Evolutionary conservation across 225 moss, liverwort and hornwort genomes (phyloP).

Genomic region (Antitrichia curtipendula): DNA sequence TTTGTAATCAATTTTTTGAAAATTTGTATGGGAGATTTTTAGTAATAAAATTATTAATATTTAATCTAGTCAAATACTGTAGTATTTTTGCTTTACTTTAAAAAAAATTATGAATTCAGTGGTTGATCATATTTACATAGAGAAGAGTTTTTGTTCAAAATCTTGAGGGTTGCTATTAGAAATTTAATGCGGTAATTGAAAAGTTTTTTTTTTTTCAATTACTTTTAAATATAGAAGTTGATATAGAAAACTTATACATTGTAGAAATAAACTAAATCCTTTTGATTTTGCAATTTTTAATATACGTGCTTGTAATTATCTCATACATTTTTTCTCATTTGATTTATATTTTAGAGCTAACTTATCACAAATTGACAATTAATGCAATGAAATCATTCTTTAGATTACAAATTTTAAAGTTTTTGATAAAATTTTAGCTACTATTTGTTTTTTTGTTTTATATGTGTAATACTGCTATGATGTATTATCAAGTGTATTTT

Average conservation of each 20-base stretch:
- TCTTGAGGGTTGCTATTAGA: no score
- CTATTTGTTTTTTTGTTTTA: neutral
- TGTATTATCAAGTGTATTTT: neutral
- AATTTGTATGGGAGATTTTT: no score
- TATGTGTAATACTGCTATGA: fast-evolving
- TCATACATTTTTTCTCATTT: neutral
- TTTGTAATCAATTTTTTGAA: no score
- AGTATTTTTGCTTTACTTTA: no score
- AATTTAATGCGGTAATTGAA: no score
- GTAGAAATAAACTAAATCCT: neutral
- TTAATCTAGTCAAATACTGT: no score
- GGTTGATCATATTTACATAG: no score
- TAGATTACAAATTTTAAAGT: neutral
- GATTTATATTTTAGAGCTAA: neutral
- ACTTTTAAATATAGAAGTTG: no score
- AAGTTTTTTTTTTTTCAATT: no score
- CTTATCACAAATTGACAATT: neutral
- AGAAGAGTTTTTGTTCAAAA: no score
- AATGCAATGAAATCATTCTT: neutral
- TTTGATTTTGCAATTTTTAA: neutral
- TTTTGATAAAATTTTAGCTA: neutral
- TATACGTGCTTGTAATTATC: neutral
- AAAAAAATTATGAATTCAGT: no score
- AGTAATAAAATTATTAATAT: no score
- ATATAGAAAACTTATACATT: neutral